These are phyloP conservation scores for Mentha longifolia DNA, from an alignment of 257 asterid genomes.

Conservation along the genomic window DNA sequence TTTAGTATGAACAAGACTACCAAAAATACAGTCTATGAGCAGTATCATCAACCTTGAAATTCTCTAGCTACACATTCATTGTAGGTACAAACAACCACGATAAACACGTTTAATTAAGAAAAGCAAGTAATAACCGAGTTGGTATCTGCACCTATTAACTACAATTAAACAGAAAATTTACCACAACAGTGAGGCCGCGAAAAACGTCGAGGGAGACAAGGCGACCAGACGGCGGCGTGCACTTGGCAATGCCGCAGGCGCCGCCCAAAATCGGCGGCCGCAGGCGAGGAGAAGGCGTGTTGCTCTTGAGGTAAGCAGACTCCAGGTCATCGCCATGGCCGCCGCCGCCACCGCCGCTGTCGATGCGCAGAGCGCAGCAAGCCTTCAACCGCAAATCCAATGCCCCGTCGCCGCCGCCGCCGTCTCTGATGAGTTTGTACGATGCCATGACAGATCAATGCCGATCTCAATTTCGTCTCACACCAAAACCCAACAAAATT, in stretches of 20 bases:
- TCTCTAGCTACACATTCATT: conserved; percentile 6
- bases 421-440: conserved; percentile 46
- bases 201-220: conserved; percentile 63
- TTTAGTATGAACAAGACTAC: not conserved
- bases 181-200: conserved; percentile 65
- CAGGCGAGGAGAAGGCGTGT: conserved; percentile 30
- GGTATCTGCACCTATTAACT: not conserved
- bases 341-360: conserved; percentile 19
- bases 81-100: conserved; percentile 9
- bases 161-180: conserved; percentile 7
- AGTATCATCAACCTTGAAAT: not conserved
- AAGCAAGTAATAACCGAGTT: not conserved
- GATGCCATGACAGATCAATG: conserved; percentile 38
- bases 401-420: conserved; percentile 24
- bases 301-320: conserved; percentile 32
- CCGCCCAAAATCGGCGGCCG: conserved; percentile 3
- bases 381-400: conserved; percentile 33
- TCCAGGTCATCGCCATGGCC: conserved; percentile 31
- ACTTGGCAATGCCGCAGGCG: conserved; percentile 13
- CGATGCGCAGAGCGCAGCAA: conserved; percentile 40
- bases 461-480: conserved; percentile 14
- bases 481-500: not conserved
- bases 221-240: conserved; percentile 39
- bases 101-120: not conserved
- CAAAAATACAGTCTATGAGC: not conserved